Base-by-base conservation (phyloP, 179 eudicot genomes). In the Monotropa hypopitys region DNA sequence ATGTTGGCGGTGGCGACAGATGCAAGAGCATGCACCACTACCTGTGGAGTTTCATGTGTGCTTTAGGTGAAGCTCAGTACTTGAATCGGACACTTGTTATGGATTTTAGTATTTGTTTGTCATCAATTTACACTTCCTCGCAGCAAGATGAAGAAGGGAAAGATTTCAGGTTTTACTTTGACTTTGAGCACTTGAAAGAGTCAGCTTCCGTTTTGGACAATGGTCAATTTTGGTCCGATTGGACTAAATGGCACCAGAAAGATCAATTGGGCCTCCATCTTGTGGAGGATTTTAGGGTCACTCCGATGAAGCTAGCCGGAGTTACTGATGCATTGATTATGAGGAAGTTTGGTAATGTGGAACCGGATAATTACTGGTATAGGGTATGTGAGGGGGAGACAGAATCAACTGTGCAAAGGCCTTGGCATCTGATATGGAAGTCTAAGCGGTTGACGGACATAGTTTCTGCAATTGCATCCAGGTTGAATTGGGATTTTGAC, bases 21-120 rank as follows among this genome's bases (percentile, higher is more conserved):
- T 95, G 99, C 84, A 95, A 95, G 89, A 87, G 88, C 89, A 95
- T 93, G 99, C 84, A 91, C 78, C 99, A 95, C 20, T 95, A 85
- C 74, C 79, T 94, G 5, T 90, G 97, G 97, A 90, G 98, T 81
- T 94, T 94, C 83, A 84, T 86, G 86, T 94, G 98, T 84, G 92
- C 97, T 21, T 84, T 95, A 56, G 99, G 99, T 35, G 99, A 95
- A 88, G 99, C 99, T 47, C 97, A 90, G 82, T 93, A 93, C 83
- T 82, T 95, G 88, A 95, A 93, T 45, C 86, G 98, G 46, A 95
- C 99, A 2, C 84, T 95, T 47, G 83, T 95, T 78, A 91, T 95
- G 93, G 99, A 95, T 83, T 63, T 93, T 80, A 89, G 80, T 80
- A 82, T 95, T 57, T 95, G 99, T 78, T 83, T 93, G 79, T 90